These are phyloP conservation scores for Candolleomyces eurysporus DNA, from an alignment of 768 basidiomycete species.

Conservation along the genomic window DNA sequence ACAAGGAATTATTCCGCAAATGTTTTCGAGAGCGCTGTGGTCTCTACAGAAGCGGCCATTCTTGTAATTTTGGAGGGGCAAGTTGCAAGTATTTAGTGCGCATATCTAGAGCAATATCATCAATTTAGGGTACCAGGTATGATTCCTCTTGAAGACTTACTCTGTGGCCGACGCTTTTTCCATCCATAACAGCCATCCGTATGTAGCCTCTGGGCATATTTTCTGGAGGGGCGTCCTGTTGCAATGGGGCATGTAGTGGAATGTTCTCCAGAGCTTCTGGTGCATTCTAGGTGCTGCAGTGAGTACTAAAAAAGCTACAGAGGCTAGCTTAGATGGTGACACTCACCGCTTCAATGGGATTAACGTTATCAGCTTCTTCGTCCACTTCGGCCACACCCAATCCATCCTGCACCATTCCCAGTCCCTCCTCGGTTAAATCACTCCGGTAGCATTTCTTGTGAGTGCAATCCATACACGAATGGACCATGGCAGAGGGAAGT, in stretches of 20 bases:
- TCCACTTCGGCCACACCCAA: neutral
- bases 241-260: neutral
- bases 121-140: neutral
- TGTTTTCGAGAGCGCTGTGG: conserved; percentile 14
- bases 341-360: neutral
- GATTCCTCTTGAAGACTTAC: conserved; percentile 5
- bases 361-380: neutral
- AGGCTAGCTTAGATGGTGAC: neutral
- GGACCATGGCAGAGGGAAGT: conserved; percentile 8
- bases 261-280: neutral
- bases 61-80: conserved; percentile 24
- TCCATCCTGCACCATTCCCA: neutral
- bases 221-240: neutral
- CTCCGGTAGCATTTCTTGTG: conserved; percentile 20
- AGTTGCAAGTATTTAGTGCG: conserved; percentile 18
- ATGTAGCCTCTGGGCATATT: conserved; percentile 17
- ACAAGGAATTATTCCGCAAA: conserved; percentile 25
- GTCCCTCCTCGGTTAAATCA: conserved; percentile 13
- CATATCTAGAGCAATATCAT: conserved; percentile 17
- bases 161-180: conserved; percentile 23
- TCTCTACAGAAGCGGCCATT: conserved; percentile 26
- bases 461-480: conserved; percentile 18
- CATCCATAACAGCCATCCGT: conserved; percentile 32
- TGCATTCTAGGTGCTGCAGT: neutral
- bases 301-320: neutral